These are phyloP conservation scores for Vigna angularis DNA, from an alignment of 306 rosid genomes.

Conservation along the genomic window DNA sequence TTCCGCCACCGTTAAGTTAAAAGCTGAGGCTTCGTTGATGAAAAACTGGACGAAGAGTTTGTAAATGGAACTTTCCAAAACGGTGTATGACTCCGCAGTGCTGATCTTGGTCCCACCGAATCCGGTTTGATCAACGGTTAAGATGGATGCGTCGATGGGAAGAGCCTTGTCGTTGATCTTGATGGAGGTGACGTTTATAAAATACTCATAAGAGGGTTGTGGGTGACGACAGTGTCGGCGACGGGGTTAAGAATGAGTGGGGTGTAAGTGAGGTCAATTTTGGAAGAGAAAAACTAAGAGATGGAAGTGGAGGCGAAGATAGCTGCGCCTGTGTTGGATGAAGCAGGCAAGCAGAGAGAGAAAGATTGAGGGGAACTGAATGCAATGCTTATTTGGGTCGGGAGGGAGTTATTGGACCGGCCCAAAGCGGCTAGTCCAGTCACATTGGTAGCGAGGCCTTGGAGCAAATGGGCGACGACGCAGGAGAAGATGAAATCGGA, in stretches of 20 bases:
- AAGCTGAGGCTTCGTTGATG: constrained; percentile 35
- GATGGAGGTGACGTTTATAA: constrained; percentile 48
- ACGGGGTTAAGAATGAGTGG: constrained; percentile 45
- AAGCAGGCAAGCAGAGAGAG: constrained; percentile 52
- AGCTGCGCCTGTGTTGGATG: constrained; percentile 41
- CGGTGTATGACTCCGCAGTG: constrained; percentile 40
- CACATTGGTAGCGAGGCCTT: constrained; percentile 44
- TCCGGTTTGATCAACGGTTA: constrained; percentile 45
- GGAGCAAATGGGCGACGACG: constrained; percentile 40
- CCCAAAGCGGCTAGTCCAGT: constrained; percentile 50
- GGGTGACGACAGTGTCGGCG: constrained; percentile 45
- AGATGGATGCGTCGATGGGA: constrained; percentile 35
- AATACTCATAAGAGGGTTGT: constrained; percentile 58
- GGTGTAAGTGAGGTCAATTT: constrained; percentile 56
- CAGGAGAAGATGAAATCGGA: constrained; percentile 49
- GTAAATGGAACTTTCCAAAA: constrained; percentile 43
- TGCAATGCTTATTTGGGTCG: constrained; percentile 41
- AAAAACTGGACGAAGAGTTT: constrained; percentile 34
- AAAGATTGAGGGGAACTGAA: constrained; percentile 42
- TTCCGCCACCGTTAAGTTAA: constrained; percentile 45
- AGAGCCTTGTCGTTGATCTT: constrained; percentile 42
- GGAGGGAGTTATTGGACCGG: constrained; percentile 53
- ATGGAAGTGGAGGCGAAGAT: constrained; percentile 44
- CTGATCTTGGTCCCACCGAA: constrained; percentile 55
- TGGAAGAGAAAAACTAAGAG: constrained; percentile 46